phyloP scores from a whole-genome alignment of 257 asterid species.

The Solanum arcanum region DNA sequence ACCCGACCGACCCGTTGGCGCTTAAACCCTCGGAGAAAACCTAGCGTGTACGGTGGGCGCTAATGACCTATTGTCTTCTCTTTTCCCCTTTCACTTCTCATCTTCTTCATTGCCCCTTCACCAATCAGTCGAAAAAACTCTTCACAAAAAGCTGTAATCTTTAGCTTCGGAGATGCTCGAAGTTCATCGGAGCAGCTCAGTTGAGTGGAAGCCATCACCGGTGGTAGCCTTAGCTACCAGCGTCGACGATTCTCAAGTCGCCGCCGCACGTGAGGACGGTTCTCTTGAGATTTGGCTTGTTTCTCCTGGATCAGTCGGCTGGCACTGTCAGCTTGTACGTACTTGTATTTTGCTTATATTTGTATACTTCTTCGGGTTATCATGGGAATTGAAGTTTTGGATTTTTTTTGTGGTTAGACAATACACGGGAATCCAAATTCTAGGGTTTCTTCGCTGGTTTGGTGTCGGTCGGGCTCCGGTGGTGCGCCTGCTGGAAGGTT shows the following conservation, averaged over 20 bases:
- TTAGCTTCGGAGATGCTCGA: constrained; percentile 25
- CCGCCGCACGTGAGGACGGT: constrained; percentile 91
- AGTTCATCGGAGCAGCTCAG: constrained; percentile 45
- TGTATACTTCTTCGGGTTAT: neutral
- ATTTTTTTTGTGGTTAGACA: constrained; percentile 32
- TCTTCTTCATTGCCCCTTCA: neutral
- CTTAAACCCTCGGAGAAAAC: constrained; percentile 10
- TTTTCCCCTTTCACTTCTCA: neutral
- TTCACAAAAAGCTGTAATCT: neutral
- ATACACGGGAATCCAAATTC: constrained; percentile 82
- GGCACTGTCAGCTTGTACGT: constrained; percentile 96
- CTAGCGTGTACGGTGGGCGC: neutral
- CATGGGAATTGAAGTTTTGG: neutral
- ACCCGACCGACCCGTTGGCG: neutral
- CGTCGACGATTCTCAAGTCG: constrained; percentile 82
- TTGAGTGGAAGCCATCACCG: constrained; percentile 83
- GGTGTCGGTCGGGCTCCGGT: constrained; percentile 69
- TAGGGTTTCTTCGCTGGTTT: constrained; percentile 75
- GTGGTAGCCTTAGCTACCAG: constrained; percentile 91
- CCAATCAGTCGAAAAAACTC: neutral
- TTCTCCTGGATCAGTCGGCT: constrained; percentile 96
- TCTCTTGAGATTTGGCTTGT: constrained; percentile 96
- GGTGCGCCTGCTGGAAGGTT: constrained; percentile 43
- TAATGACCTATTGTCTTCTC: neutral
- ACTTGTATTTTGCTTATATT: neutral